A percentile compares a stretch with the other conserved stretches of the same genome.
phyloP scores from a whole-genome alignment of 2,329 filamentous ascomycete species.

The Neonectria punicea region DNA sequence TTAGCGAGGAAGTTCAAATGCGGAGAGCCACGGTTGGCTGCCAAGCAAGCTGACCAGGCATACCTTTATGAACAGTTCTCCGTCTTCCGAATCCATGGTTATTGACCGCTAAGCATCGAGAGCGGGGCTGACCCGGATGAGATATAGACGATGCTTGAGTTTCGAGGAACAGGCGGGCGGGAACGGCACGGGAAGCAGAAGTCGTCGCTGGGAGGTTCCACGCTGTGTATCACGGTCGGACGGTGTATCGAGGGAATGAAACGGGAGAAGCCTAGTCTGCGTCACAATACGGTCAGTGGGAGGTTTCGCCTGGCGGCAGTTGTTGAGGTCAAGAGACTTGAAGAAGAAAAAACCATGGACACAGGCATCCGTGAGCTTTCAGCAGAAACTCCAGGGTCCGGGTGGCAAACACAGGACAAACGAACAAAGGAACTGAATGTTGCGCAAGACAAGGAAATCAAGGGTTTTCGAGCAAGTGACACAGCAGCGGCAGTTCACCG shows the following conservation, averaged over 20 bases:
- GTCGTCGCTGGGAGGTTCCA: slow-evolving; percentile 6
- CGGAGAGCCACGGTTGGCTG: slow-evolving; percentile 1
- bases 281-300: slow-evolving; percentile 35
- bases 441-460: slow-evolving; percentile 18
- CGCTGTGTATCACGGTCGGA: slow-evolving; percentile 31
- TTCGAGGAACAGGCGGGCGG: slow-evolving; percentile 15
- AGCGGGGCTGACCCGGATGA: slow-evolving; percentile 18
- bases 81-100: slow-evolving; percentile 89
- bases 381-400: slow-evolving; percentile 17
- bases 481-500: slow-evolving; percentile 33
- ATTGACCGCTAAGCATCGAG: slow-evolving; percentile 51
- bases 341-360: slow-evolving; percentile 16
- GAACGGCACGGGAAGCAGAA: background rate
- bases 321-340: slow-evolving; percentile 24
- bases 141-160: background rate
- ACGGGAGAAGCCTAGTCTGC: slow-evolving; percentile 28
- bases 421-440: slow-evolving; percentile 8
- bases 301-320: slow-evolving; percentile 23
- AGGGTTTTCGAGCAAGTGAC: slow-evolving; percentile 18
- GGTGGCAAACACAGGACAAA: slow-evolving; percentile 13
- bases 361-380: slow-evolving; percentile 11
- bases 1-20: slow-evolving; percentile 44
- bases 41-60: slow-evolving; percentile 26
- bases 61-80: slow-evolving; percentile 89
- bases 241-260: slow-evolving; percentile 25